Evolutionary conservation across 2,329 filamentous ascomycete species (phyloP).

Genomic region (Pseudogymnoascus sp.): DNA sequence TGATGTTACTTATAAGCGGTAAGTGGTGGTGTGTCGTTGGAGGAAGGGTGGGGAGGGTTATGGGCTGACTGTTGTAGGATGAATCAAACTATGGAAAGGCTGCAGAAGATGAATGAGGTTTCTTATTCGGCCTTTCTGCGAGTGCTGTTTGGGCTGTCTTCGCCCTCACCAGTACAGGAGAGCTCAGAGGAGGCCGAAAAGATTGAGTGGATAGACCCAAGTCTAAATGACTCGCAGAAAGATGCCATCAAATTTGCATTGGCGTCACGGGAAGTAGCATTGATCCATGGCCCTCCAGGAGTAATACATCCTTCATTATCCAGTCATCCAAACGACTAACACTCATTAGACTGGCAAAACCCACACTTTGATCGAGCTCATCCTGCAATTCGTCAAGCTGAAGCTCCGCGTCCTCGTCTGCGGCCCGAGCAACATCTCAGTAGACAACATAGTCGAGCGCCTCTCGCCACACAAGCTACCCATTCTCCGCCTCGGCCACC

Average conservation of each 20-base stretch:
- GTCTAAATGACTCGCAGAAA: slow-evolving; percentile 58
- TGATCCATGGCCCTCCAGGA: slow-evolving; percentile 92
- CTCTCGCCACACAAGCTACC: slow-evolving; percentile 76
- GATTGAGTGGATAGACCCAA: slow-evolving; percentile 53
- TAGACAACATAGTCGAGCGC: slow-evolving; percentile 96
- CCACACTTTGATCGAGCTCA: slow-evolving; percentile 89
- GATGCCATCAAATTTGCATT: slow-evolving; percentile 74
- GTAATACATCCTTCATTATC: slow-evolving; percentile 32
- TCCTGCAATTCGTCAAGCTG: slow-evolving; percentile 75
- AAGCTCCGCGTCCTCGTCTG: slow-evolving; percentile 79
- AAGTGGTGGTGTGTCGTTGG: slow-evolving; percentile 13
- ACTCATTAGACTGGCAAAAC: slow-evolving; percentile 74
- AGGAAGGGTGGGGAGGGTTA: slow-evolving; percentile 13
- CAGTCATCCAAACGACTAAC: not conserved
- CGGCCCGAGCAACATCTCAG: slow-evolving; percentile 91
- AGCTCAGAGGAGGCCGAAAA: slow-evolving; percentile 37
- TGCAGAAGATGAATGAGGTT: slow-evolving; percentile 49
- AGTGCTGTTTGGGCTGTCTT: slow-evolving; percentile 53
- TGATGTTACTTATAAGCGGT: slow-evolving; percentile 57
- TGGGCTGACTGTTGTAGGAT: slow-evolving; percentile 37
- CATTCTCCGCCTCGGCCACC: slow-evolving; percentile 85
- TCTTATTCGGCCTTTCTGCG: slow-evolving; percentile 53
- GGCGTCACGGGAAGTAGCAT: slow-evolving; percentile 68
- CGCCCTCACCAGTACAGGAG: slow-evolving; percentile 39
- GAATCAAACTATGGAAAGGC: slow-evolving; percentile 52